A percentile compares a stretch with the other conserved stretches of the same genome.
Evolutionary conservation across 441 rosid species (phyloP).

Genomic region (Populus tomentosa): DNA sequence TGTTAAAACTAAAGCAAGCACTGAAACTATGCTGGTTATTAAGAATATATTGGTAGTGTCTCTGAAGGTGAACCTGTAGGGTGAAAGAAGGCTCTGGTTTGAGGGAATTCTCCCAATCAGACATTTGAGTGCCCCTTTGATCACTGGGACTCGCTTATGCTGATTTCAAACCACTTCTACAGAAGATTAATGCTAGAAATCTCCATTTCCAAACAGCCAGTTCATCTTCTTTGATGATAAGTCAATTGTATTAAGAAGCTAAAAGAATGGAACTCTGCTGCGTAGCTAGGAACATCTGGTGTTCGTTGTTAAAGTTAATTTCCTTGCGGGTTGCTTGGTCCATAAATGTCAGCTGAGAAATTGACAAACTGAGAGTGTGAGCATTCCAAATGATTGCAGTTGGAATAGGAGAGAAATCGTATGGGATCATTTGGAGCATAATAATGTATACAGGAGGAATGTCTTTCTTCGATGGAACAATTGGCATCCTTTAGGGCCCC

Average conservation of each 20-base stretch:
- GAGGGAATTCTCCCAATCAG: background rate
- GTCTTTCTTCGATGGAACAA: background rate
- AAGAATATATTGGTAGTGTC: background rate
- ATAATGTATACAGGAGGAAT: background rate
- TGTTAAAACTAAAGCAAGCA: background rate
- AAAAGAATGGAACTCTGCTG: background rate
- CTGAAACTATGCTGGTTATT: background rate
- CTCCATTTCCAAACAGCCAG: background rate
- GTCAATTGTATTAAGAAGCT: background rate
- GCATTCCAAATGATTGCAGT: background rate
- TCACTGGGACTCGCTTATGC: background rate
- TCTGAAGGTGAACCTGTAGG: background rate
- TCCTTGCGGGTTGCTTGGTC: background rate
- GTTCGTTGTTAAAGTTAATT: background rate
- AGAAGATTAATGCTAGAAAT: background rate
- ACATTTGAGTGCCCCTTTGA: background rate
- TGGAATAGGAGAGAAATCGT: background rate
- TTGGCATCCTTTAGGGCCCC: background rate
- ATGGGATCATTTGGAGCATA: background rate
- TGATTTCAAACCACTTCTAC: background rate
- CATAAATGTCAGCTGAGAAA: background rate
- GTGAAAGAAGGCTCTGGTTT: background rate
- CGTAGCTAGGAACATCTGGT: background rate
- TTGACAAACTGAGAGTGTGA: background rate
- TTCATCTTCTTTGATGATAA: background rate